Base-by-base conservation (phyloP, 2,329 filamentous ascomycete genomes). In the Fusarium nygamai region DNA sequence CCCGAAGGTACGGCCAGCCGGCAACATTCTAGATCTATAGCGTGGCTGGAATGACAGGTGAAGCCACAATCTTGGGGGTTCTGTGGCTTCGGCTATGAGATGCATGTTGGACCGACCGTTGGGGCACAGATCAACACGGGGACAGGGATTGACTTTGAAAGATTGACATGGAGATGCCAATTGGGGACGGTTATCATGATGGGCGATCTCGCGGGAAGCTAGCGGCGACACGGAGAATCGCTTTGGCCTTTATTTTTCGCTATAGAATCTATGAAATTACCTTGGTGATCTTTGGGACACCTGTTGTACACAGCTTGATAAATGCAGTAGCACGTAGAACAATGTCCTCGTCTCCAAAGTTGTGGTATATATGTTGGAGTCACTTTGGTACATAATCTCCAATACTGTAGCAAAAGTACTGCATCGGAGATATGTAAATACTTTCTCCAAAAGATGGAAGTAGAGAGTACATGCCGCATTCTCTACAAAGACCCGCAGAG, bases 51-150 rank as follows among this genome's bases (percentile, higher is more conserved):
- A 29, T 24, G 17, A 22, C 14, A 38, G 31, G 12, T 29, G 19
- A 41, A 69, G 72, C 72, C 72, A 67, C 64, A 63, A n/a, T 31
- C 43, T 36, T 56, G 46, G 39, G 56, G 53, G 39, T 56, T 43
- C 36, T 59, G 75, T 79, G 76, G 77, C 77, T 79, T 78, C 75
- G 76, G 76, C 70, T 72, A 69, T 70, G 67, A 51, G 34, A 61
- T 69, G 48, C 47, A 60, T 61, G 70, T 74, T 67, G 68, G 67
- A 65, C 76, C 76, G 72, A 64, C 72, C 63, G 76, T 78, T 78
- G 76, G 75, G 76, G 76, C 67, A 76, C 44, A 63, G 51, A 66
- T 67, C 54, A 64, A 58, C 64, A 69, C 69, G 67, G 64, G 64
- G 27, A 27, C 74, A 78, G 58, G 76, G 75, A 59, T 78, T 34